A percentile compares a stretch with the other conserved stretches of the same genome.
Conservation (phyloP, 768 basidiomycete genomes). For the Megacollybia marginata region DNA sequence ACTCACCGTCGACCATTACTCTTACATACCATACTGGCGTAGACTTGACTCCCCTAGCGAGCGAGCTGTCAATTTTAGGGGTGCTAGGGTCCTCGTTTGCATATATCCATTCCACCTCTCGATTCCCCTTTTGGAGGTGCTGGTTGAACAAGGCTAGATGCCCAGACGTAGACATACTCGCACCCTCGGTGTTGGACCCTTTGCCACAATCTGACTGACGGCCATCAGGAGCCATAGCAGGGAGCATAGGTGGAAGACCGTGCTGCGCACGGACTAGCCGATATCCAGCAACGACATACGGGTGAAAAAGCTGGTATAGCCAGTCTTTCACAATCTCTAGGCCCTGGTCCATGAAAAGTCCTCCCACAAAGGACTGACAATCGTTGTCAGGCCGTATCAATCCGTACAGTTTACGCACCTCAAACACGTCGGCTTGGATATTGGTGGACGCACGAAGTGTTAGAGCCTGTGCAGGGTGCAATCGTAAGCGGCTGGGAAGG, state of each 20-base stretch:
- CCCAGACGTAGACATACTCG: constrained; percentile 32
- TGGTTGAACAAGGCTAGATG: constrained; percentile 81
- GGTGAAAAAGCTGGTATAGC: constrained; percentile 56
- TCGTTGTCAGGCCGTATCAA: not conserved
- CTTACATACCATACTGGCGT: constrained; percentile 73
- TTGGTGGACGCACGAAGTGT: constrained; percentile 60
- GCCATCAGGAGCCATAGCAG: not conserved
- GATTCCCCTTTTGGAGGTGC: constrained; percentile 50
- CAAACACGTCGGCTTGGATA: constrained; percentile 78
- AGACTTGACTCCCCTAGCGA: constrained; percentile 42
- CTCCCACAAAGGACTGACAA: constrained; percentile 69
- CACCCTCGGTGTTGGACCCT: not conserved
- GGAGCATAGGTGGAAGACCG: constrained; percentile 41
- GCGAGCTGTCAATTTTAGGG: not conserved
- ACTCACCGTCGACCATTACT: constrained; percentile 53
- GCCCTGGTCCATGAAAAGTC: constrained; percentile 65
- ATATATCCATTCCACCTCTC: constrained; percentile 66
- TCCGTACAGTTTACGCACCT: constrained; percentile 35
- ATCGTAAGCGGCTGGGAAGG: constrained; percentile 51
- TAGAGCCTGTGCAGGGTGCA: constrained; percentile 69
- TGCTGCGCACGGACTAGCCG: constrained; percentile 56
- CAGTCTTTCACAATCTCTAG: constrained; percentile 47
- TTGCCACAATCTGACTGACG: not conserved
- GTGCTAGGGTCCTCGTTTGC: constrained; percentile 25
- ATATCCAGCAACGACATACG: constrained; percentile 60